These are phyloP conservation scores for Spatholobus suberectus DNA, from an alignment of 306 rosid genomes.

Conservation along the genomic window DNA sequence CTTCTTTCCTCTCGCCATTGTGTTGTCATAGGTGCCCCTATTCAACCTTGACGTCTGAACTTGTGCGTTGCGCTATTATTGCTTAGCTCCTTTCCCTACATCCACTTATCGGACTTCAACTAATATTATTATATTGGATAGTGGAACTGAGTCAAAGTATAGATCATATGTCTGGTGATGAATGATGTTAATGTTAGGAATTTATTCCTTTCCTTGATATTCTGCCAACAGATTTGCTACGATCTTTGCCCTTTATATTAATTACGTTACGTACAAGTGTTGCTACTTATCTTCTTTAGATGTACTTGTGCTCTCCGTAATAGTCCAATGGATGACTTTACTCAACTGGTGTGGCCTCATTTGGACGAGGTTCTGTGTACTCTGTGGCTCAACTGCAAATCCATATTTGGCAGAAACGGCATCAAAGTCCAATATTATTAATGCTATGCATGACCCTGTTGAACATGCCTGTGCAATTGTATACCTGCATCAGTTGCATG, in stretches of 20 bases:
- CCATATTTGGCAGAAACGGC: not conserved
- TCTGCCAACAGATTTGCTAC: conserved; percentile 34
- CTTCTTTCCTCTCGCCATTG: not conserved
- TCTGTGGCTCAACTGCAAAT: not conserved
- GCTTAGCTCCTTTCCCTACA: not conserved
- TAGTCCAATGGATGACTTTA: not conserved
- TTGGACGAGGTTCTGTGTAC: conserved; percentile 23
- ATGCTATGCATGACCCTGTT: not conserved
- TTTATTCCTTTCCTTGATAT: conserved; percentile 9
- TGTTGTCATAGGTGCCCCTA: conserved; percentile 30
- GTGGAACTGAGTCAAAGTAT: not conserved
- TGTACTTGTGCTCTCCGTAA: not conserved
- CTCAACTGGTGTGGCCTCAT: not conserved
- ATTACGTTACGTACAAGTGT: not conserved
- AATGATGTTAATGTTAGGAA: conserved; percentile 3
- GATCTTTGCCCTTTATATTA: conserved; percentile 28
- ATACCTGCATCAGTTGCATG: not conserved
- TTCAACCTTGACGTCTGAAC: conserved; percentile 33
- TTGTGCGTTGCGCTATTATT: conserved; percentile 10
- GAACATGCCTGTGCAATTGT: not conserved
- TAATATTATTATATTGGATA: not conserved
- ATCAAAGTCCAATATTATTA: conserved; percentile 29
- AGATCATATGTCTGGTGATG: conserved; percentile 18
- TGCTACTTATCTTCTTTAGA: not conserved
- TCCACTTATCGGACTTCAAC: not conserved